phyloP scores from a whole-genome alignment of 129 eudicot species.

The Flaveria sonorensis region DNA sequence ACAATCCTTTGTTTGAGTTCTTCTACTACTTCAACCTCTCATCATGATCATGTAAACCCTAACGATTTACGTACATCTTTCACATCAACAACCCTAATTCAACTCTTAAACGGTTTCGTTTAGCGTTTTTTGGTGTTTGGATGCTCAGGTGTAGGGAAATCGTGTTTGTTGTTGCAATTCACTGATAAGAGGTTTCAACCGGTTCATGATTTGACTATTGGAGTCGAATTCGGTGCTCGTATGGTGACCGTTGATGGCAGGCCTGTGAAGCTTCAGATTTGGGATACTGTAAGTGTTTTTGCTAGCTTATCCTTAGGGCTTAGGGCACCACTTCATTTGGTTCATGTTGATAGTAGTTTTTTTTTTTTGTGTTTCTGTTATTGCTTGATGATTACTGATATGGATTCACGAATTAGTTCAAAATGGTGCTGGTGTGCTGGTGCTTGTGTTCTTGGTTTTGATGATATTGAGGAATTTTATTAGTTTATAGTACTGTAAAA shows the following conservation, averaged over 20 bases:
- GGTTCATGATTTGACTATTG: constrained; percentile 81
- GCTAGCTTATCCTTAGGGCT: neutral
- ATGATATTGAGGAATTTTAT: neutral
- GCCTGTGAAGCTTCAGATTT: constrained; percentile 87
- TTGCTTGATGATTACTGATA: neutral
- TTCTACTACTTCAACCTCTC: neutral
- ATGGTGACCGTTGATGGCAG: constrained; percentile 66
- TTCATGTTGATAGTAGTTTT: neutral
- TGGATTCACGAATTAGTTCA: constrained; percentile 3
- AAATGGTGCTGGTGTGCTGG: constrained; percentile 2
- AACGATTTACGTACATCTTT: neutral
- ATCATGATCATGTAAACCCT: constrained; percentile 27
- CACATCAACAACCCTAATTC: neutral
- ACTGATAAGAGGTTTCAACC: constrained; percentile 97
- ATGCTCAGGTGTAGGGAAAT: constrained; percentile 76
- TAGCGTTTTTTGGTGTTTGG: neutral
- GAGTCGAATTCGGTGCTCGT: constrained; percentile 95
- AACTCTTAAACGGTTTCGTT: neutral
- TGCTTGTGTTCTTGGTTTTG: neutral
- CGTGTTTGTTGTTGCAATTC: constrained; percentile 84
- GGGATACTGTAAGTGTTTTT: constrained; percentile 69
- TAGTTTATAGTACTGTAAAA: neutral
- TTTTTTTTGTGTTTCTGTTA: neutral
- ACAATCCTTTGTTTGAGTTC: neutral
- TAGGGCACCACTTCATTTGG: neutral